A percentile compares a stretch with the other conserved stretches of the same genome.
Evolutionary conservation across 768 basidiomycete species (phyloP).

Genomic region (Mycena capillaripes): DNA sequence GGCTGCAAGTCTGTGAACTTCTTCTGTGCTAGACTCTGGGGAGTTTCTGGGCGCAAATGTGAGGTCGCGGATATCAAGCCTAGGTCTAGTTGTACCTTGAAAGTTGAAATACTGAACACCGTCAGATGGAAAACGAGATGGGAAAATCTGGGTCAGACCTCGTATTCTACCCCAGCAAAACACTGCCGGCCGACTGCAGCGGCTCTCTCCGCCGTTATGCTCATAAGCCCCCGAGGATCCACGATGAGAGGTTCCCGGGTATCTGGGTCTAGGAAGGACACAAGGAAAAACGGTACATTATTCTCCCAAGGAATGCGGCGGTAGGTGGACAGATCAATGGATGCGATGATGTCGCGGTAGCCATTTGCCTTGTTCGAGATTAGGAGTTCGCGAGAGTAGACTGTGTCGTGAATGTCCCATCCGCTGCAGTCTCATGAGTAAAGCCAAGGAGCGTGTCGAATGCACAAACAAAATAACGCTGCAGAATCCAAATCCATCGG

Average conservation of each 20-base stretch:
- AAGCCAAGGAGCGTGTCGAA: neutral
- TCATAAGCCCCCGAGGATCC: conserved; percentile 89
- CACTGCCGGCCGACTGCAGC: conserved; percentile 68
- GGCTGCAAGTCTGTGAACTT: conserved; percentile 80
- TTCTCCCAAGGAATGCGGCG: conserved; percentile 94
- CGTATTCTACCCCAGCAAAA: conserved; percentile 93
- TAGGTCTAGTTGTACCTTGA: conserved; percentile 67
- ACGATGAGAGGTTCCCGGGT: conserved; percentile 82
- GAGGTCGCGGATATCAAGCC: neutral
- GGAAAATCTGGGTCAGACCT: conserved; percentile 63
- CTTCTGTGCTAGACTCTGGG: conserved; percentile 82
- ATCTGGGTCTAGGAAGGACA: conserved; percentile 91
- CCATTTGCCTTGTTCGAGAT: conserved; percentile 95
- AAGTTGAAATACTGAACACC: conserved; percentile 85
- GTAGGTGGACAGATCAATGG: conserved; percentile 89
- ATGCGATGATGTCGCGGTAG: conserved; percentile 89
- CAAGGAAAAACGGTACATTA: conserved; percentile 92
- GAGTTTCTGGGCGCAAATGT: conserved; percentile 75
- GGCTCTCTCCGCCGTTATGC: conserved; percentile 67
- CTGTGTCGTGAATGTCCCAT: conserved; percentile 93
- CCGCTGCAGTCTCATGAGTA: conserved; percentile 61
- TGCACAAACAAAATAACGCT: conserved; percentile 89
- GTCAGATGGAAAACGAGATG: conserved; percentile 3
- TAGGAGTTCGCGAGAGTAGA: conserved; percentile 87
- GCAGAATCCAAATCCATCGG: conserved; percentile 93